Conservation (phyloP, 1,139 yeast species). For the Saccharomyces uvarum region DNA sequence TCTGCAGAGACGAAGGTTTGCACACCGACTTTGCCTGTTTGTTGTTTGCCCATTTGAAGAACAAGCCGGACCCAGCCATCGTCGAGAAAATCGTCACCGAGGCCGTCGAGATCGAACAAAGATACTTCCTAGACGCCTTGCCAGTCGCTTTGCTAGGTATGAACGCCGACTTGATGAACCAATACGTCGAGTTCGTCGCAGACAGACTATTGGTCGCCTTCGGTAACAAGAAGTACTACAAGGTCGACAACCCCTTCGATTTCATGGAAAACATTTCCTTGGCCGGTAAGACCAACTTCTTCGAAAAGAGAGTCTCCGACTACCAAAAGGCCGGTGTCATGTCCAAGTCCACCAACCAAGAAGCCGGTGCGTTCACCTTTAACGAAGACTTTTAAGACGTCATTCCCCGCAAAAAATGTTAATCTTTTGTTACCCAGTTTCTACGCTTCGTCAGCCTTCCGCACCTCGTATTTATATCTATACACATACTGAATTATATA, state of each 20-base stretch:
- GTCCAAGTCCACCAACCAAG: constrained; percentile 46
- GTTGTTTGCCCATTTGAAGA: constrained; percentile 82
- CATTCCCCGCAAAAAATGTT: not conserved
- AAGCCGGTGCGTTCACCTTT: constrained; percentile 41
- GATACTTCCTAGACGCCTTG: constrained; percentile 89
- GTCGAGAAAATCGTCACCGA: constrained; percentile 84
- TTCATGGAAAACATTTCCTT: constrained; percentile 98
- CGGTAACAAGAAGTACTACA: constrained; percentile 84
- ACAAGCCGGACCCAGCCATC: constrained; percentile 74
- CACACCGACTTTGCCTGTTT: constrained; percentile 98
- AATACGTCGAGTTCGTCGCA: constrained; percentile 95
- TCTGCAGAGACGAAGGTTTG: constrained; percentile 97
- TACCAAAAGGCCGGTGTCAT: constrained; percentile 99
- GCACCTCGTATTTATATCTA: constrained; percentile 1
- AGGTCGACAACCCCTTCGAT: constrained; percentile 90
- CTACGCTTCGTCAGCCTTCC: not conserved
- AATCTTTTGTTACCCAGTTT: constrained; percentile 32
- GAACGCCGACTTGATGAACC: constrained; percentile 91
- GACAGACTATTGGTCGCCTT: constrained; percentile 86
- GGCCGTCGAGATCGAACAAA: constrained; percentile 91
- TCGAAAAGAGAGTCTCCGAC: constrained; percentile 97
- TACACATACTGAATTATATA: not conserved
- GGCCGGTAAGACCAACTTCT: constrained; percentile 97
- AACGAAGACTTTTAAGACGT: constrained; percentile 42
- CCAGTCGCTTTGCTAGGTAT: constrained; percentile 91